Evolutionary conservation across 305 asterid species (phyloP).

Genomic region (Euphrasia arctica): DNA sequence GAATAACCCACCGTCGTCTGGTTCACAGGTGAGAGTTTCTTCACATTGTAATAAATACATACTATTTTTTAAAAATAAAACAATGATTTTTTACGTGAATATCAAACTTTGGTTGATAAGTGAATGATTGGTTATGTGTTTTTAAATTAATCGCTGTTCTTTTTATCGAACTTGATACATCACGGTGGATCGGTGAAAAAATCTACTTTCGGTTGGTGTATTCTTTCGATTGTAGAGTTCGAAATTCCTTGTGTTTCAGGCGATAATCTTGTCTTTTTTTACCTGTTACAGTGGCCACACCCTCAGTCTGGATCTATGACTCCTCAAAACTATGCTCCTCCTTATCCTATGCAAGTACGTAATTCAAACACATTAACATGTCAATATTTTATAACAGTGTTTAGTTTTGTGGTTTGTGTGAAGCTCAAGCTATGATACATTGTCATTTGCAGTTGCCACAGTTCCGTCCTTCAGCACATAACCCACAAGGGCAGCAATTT

Average conservation of each 20-base stretch:
- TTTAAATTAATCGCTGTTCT: not conserved
- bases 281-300: slow-evolving; percentile 55
- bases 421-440: slow-evolving; percentile 18
- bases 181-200: no score
- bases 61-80: not conserved
- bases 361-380: slow-evolving; percentile 14
- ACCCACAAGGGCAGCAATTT: slow-evolving; percentile 62
- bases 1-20: slow-evolving; percentile 69
- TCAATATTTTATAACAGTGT: slow-evolving; percentile 10
- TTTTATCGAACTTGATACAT: not conserved
- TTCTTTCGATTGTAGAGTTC: slow-evolving; percentile 1
- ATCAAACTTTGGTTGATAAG: slow-evolving; percentile 7
- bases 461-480: slow-evolving; percentile 62
- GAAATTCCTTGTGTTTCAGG: slow-evolving; percentile 11
- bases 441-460: slow-evolving; percentile 36
- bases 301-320: slow-evolving; percentile 67
- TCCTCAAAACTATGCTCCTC: slow-evolving; percentile 60
- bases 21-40: slow-evolving; percentile 57
- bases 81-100: not conserved
- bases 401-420: slow-evolving; percentile 17
- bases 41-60: not conserved
- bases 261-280: slow-evolving; percentile 27
- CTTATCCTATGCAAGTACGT: slow-evolving; percentile 76
- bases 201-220: not conserved
- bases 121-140: slow-evolving; percentile 4